Evolutionary conservation across 2,329 filamentous ascomycete genomes (phyloP).

Genomic region (Trichoderma sp.): DNA sequence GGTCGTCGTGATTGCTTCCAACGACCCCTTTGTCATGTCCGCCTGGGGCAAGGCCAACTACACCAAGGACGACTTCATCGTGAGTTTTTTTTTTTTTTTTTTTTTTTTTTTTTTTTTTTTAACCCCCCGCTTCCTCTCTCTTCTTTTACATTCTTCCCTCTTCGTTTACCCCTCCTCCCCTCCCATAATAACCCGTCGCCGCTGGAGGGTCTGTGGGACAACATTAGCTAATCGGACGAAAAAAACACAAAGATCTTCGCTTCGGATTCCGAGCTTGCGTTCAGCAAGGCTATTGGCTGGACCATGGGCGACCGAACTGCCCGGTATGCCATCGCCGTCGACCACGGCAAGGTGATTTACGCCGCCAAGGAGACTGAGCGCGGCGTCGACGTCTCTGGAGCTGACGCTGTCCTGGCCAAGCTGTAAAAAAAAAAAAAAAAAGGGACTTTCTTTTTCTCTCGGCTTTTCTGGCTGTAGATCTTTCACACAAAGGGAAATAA

Average conservation of each 20-base stretch:
- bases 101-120: not conserved
- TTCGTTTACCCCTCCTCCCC: not conserved
- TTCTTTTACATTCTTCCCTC: not conserved
- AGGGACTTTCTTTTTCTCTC: not conserved
- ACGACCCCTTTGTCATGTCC: conserved; percentile 84
- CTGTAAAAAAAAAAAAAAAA: conserved; percentile 37
- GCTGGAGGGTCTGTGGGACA: not conserved
- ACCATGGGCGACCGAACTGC: conserved; percentile 69
- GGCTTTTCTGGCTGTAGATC: not conserved
- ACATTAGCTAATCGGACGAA: not conserved
- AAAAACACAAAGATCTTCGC: conserved; percentile 61
- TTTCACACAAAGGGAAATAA: not conserved
- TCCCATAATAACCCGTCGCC: not conserved
- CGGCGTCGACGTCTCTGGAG: conserved; percentile 49
- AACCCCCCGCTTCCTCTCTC: not conserved
- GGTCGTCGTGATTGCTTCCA: conserved; percentile 77
- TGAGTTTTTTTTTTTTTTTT: conserved; percentile 33
- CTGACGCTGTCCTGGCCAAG: conserved; percentile 53
- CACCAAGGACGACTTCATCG: conserved; percentile 65
- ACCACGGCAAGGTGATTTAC: conserved; percentile 80
- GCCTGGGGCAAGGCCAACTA: conserved; percentile 88
- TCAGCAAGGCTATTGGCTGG: conserved; percentile 79
- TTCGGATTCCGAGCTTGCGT: conserved; percentile 65
- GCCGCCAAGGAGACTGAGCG: conserved; percentile 67
- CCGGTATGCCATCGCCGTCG: conserved; percentile 77